These are phyloP conservation scores for Ceratocystiopsis brevicomis DNA, from an alignment of 2,329 filamentous ascomycete species.

Conservation along the genomic window DNA sequence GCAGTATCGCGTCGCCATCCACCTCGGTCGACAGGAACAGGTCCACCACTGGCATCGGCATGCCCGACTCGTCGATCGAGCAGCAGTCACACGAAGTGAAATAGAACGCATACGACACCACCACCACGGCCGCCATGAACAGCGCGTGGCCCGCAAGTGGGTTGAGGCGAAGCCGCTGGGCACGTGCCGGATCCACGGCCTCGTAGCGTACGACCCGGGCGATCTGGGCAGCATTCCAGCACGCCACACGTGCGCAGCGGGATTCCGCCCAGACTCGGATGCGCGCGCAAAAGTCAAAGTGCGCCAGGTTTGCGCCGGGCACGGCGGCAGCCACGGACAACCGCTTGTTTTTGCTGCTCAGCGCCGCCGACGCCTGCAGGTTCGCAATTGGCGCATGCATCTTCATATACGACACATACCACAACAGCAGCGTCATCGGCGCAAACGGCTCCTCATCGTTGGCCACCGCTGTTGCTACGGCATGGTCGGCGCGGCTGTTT, in stretches of 20 bases:
- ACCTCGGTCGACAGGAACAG: background rate
- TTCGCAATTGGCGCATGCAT: constrained; percentile 2
- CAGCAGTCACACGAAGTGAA: background rate
- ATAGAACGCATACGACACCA: constrained; percentile 4
- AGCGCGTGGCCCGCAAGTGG: constrained; percentile 1
- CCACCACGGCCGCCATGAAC: constrained; percentile 5
- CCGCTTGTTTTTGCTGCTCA: background rate
- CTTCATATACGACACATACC: constrained; percentile 1
- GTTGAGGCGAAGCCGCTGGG: background rate
- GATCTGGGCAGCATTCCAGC: constrained; percentile 3
- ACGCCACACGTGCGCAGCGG: background rate
- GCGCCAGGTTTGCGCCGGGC: background rate
- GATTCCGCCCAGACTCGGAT: background rate
- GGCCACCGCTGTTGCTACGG: too few relatives aligned
- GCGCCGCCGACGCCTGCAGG: background rate
- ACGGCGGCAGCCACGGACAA: background rate
- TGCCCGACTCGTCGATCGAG: background rate
- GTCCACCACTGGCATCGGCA: background rate
- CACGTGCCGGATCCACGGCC: background rate
- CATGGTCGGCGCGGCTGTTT: background rate
- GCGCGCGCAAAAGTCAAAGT: background rate
- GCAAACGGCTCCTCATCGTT: background rate
- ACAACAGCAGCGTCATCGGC: background rate
- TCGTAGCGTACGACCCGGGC: background rate
- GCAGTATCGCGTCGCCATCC: background rate